Evolutionary conservation across 169 alveolate genomes (phyloP).

Genomic region (Plasmodium adleri): DNA sequence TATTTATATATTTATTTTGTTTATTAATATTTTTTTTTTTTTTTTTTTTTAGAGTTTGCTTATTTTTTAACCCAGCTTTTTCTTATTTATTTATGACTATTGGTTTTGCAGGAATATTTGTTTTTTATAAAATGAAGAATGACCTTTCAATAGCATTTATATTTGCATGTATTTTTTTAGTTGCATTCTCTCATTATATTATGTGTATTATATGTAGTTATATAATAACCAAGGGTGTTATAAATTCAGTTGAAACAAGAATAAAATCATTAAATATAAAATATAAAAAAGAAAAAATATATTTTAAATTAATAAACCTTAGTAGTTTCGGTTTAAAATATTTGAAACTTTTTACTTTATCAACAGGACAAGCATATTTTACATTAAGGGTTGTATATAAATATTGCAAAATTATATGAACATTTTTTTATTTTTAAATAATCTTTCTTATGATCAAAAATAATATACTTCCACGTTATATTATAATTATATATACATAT

Average conservation of each 20-base stretch:
- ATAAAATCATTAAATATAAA: slow-evolving; percentile 29
- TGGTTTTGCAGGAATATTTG: slow-evolving; percentile 4
- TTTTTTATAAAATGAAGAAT: slow-evolving; percentile 3
- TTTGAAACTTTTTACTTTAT: slow-evolving; percentile 22
- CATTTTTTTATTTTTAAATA: not conserved
- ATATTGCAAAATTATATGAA: slow-evolving; percentile 30
- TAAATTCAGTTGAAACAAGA: slow-evolving; percentile 19
- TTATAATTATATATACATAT: too few species aligned
- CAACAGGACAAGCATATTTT: slow-evolving; percentile 7
- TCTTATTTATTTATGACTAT: slow-evolving; percentile 24
- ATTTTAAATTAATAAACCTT: slow-evolving; percentile 60
- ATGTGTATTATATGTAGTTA: slow-evolving; percentile 45
- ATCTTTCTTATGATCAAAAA: too few species aligned
- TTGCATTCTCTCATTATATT: slow-evolving; percentile 38
- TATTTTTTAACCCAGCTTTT: slow-evolving; percentile 35
- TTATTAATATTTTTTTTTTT: not conserved
- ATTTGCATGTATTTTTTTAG: slow-evolving; percentile 39
- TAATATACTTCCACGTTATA: too few species aligned
- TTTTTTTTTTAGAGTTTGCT: slow-evolving; percentile 12
- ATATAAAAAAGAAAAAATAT: slow-evolving; percentile 39
- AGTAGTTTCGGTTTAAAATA: slow-evolving; percentile 44
- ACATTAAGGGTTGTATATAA: slow-evolving; percentile 42
- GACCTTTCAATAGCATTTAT: slow-evolving; percentile 10
- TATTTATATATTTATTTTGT: not conserved
- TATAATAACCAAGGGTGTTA: slow-evolving; percentile 42